These are phyloP conservation scores for Suillus subaureus DNA, from an alignment of 768 basidiomycete genomes.

Conservation along the genomic window DNA sequence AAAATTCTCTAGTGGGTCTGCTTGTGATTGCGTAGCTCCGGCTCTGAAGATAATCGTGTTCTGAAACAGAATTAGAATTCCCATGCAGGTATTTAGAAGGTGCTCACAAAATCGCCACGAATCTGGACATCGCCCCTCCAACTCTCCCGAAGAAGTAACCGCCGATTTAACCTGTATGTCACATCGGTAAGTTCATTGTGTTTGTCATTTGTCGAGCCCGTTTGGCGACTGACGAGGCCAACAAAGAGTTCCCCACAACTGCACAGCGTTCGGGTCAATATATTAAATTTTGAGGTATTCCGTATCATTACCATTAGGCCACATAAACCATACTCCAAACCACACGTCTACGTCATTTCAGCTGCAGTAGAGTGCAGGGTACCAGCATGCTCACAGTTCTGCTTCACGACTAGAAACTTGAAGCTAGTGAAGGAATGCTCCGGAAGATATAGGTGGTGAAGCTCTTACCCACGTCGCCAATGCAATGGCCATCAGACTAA, in stretches of 20 bases:
- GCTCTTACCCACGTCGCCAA: not conserved
- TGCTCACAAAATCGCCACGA: not conserved
- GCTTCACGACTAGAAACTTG: not conserved
- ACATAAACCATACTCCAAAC: not conserved
- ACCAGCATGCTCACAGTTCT: not conserved
- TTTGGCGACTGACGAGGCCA: not conserved
- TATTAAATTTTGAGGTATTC: not conserved
- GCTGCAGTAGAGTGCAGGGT: not conserved
- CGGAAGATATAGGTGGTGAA: not conserved
- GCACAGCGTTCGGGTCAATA: not conserved
- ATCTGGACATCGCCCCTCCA: not conserved
- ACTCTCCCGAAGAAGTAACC: not conserved
- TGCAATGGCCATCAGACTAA: not conserved
- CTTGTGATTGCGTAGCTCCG: not conserved
- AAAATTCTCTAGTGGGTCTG: not conserved
- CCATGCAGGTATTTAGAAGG: not conserved
- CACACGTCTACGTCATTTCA: not conserved
- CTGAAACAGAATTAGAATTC: not conserved
- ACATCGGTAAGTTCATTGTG: not conserved
- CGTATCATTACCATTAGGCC: not conserved
- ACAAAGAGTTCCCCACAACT: not conserved
- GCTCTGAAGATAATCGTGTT: not conserved
- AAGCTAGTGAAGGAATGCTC: not conserved
- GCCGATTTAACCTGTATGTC: not conserved
- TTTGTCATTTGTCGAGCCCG: not conserved